Conservation (phyloP, 2,329 filamentous ascomycete genomes). For the Trichophyton verrucosum region DNA sequence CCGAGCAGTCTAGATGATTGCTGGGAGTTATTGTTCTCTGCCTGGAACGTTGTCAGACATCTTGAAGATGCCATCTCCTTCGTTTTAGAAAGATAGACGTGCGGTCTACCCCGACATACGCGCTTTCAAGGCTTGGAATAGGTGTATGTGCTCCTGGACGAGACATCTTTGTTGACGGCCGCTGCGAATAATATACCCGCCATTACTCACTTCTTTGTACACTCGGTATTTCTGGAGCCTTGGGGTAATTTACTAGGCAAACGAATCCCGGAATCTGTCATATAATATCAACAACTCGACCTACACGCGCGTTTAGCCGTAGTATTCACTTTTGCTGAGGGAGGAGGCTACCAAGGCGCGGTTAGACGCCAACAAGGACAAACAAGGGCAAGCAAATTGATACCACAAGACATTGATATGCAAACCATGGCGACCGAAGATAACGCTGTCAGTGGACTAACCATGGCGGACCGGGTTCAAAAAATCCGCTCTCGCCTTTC, state of each 20-base stretch:
- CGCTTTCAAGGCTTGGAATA: neutral
- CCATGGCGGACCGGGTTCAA: neutral
- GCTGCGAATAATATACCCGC: neutral
- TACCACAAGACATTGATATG: neutral
- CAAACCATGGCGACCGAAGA: neutral
- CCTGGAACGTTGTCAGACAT: neutral
- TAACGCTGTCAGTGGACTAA: neutral
- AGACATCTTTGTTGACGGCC: neutral
- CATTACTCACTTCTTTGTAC: neutral
- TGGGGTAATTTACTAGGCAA: neutral
- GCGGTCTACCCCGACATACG: neutral
- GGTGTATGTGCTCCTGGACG: neutral
- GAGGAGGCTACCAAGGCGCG: neutral
- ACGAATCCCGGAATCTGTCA: neutral
- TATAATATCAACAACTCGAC: neutral
- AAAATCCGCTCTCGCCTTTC: neutral
- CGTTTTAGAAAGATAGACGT: neutral
- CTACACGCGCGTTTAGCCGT: neutral
- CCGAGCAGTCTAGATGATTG: neutral
- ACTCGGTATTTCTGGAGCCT: neutral
- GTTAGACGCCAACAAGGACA: neutral
- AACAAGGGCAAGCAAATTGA: neutral
- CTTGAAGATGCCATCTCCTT: neutral
- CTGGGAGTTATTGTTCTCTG: neutral
- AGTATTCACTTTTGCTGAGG: neutral